Conservation (phyloP, 768 basidiomycete species). For the Tephrocybe sp. region DNA sequence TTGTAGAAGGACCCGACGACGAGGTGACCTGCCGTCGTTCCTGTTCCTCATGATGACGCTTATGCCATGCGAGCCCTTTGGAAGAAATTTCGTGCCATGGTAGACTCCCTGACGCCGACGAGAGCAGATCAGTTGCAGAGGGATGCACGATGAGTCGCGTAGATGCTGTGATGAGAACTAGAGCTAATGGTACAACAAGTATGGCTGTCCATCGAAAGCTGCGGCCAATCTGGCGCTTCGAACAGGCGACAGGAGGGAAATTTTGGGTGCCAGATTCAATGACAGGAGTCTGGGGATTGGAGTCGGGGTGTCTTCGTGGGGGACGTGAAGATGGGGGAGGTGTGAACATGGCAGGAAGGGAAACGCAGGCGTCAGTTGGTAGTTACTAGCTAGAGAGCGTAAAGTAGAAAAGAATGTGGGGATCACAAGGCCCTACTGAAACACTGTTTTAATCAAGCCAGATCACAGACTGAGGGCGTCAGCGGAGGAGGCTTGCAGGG, state of each 20-base stretch:
- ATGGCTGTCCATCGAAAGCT: conserved; percentile 50
- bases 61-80: conserved; percentile 35
- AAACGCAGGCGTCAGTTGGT: no score
- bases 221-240: conserved; percentile 43
- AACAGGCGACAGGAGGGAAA: background rate
- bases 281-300: conserved; percentile 9
- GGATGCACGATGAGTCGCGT: conserved; percentile 52
- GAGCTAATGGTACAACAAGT: conserved; percentile 51
- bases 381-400: background rate
- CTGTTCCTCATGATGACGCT: conserved; percentile 37
- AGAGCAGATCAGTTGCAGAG: conserved; percentile 40
- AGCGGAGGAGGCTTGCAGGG: no score
- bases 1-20: conserved; percentile 11
- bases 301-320: conserved; percentile 3
- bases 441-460: no score
- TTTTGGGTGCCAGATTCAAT: conserved; percentile 9
- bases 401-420: background rate
- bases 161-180: conserved; percentile 52
- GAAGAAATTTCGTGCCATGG: conserved; percentile 28
- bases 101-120: conserved; percentile 19
- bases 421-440: no score
- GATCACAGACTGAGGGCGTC: no score
- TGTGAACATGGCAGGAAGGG: conserved; percentile 9
- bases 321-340: conserved; percentile 15
- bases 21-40: conserved; percentile 14